These are phyloP conservation scores for Blastosporella zonata DNA, from an alignment of 1,284 basidiomycete species.

Conservation along the genomic window DNA sequence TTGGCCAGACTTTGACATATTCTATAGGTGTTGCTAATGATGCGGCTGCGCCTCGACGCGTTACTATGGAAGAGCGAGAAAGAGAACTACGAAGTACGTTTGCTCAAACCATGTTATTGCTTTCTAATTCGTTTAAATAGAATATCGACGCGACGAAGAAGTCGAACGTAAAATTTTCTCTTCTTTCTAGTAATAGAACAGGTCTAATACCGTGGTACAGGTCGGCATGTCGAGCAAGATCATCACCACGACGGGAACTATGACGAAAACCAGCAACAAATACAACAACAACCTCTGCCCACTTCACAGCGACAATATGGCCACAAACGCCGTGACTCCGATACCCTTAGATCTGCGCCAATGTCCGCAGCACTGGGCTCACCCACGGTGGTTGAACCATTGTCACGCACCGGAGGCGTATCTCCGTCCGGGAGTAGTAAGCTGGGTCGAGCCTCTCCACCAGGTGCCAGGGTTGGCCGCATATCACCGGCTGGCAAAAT, in stretches of 20 bases:
- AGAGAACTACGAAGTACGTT: conserved; percentile 36
- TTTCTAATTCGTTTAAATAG: conserved; percentile 21
- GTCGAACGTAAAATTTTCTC: conserved; percentile 33
- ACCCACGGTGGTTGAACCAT: conserved; percentile 31
- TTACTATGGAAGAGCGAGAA: conserved; percentile 51
- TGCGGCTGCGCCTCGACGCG: conserved; percentile 41
- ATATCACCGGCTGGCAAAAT: conserved; percentile 24
- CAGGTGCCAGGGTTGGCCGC: conserved; percentile 22
- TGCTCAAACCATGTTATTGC: neutral
- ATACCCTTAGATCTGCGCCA: conserved; percentile 57
- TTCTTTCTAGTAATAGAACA: conserved; percentile 15
- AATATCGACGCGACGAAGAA: conserved; percentile 41
- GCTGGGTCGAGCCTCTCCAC: conserved; percentile 24
- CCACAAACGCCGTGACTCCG: conserved; percentile 69
- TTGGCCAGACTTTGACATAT: neutral
- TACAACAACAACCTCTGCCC: conserved; percentile 11
- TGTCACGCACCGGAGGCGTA: conserved; percentile 16
- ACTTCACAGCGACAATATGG: conserved; percentile 39
- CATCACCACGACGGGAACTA: conserved; percentile 21
- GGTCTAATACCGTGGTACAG: conserved; percentile 19
- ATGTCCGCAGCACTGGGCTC: conserved; percentile 26
- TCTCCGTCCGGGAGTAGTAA: conserved; percentile 18
- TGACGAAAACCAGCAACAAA: conserved; percentile 17
- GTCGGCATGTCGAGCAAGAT: conserved; percentile 28
- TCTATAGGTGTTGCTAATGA: conserved; percentile 29